phyloP scores from a whole-genome alignment of 768 basidiomycete genomes.

The Rhizopogon salebrosus region DNA sequence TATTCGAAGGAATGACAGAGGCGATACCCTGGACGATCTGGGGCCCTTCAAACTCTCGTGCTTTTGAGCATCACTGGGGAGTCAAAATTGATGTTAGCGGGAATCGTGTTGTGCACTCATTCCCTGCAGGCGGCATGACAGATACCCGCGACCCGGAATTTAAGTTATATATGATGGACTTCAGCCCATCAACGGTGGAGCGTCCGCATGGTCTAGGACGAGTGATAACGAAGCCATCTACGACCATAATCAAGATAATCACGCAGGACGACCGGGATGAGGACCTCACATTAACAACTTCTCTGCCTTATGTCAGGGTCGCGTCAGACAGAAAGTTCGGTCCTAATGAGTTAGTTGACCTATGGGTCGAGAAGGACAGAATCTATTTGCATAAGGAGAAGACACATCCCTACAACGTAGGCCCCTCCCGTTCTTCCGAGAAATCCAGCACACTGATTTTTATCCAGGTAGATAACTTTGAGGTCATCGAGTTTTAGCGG shows the following conservation, averaged over 20 bases:
- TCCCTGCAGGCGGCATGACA: background rate
- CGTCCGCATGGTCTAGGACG: background rate
- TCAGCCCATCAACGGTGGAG: background rate
- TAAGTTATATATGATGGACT: background rate
- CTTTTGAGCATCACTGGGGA: background rate
- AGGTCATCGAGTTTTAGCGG: background rate
- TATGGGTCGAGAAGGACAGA: background rate
- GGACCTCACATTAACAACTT: background rate
- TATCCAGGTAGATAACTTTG: background rate
- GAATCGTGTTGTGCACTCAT: constrained; percentile 2
- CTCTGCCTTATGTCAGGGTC: constrained; percentile 1
- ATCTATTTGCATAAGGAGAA: background rate
- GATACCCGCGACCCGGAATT: background rate
- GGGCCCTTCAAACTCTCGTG: constrained; percentile 1
- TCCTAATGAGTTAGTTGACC: background rate
- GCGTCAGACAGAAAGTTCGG: background rate
- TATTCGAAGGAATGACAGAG: background rate
- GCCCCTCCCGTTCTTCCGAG: background rate
- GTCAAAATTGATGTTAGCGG: background rate
- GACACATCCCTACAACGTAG: background rate
- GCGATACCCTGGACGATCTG: background rate
- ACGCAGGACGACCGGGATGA: too few relatives aligned
- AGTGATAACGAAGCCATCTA: constrained; percentile 1
- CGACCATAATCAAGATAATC: background rate
- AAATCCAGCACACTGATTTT: background rate